Base-by-base conservation (phyloP, 148 eudicot species). In the Persicaria maculosa region DNA sequence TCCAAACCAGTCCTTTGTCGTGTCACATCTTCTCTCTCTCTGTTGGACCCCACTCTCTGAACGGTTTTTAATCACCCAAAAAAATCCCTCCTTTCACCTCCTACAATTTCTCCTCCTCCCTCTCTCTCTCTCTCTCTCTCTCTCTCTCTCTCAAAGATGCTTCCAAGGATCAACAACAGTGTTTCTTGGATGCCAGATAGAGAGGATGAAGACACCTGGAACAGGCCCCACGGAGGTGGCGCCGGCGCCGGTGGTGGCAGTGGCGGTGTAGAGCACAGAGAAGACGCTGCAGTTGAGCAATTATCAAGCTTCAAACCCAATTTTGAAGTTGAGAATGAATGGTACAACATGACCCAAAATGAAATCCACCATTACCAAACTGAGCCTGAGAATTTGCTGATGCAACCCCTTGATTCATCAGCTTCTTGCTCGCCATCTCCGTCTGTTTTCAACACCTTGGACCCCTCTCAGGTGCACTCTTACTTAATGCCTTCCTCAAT, bases 341-440 rank as follows among this genome's bases (percentile, higher is more conserved):
- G 96, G 93, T 89, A 84, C 70, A 65, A 65, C 73, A 45, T 50
- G 80, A 20, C 68, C 55, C 74, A 45, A 6, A 17, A 74, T 6
- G 43, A 75, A 25, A 44, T 52, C 61, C 77, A 76, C 64, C 81
- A 76, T 79, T 77, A 76, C 83, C 22, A 58, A 83, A 22, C 83
- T 77, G 61, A 81, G 79, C 77, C 55, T 72, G 54, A 84, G 50
- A 82, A 76, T 67, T 44, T 88, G 46, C 43, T 88, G 16, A 70
- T 89, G 5, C 88, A 87, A 7, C 83, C 76, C 0, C 82, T 88
- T 57, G 98, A 89, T 61, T 88, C 93, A 4, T 89, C 98, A 4
- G 82, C 97, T 5, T 91, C 98, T 14, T 93, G 97, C 54, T 89
- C 97, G 1, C 86, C 97, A 2, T 86, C 92, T 0, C 88, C 96